Evolutionary conservation across 352 stramenopile species (phyloP), one percentile per base, ranked within the genome.

Genomic region (Globisporangium acanthophoron): DNA sequence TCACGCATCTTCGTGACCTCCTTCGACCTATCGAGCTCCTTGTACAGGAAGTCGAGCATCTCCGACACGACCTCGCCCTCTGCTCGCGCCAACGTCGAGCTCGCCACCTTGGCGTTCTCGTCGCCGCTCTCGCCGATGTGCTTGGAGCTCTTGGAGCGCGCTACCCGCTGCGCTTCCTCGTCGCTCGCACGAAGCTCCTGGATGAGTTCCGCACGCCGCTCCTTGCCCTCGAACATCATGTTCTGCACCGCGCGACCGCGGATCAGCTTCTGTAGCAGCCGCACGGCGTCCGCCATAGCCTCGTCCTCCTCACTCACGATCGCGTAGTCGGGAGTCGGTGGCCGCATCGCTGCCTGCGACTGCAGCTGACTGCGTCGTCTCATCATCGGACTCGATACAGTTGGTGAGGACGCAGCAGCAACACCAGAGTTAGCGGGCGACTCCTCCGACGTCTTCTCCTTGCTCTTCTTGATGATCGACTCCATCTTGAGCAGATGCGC

Each of bases 141-240:
- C 21, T 12, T 49, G 29, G 2, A 62, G 62, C 15, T 64, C 65
- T n/a, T 66, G 37, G 18, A 50, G 31, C 54, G n/a, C 7, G 57
- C 35, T 67, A 60, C 20, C 55, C 9, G 43, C 56, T 21, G 43
- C 62, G 39, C 56, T 70, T 11, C 64, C 20, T 83, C 79, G 61
- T 93, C 85, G 20, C 76, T 87, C 8, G 74, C 76, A n/a, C 87
- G 80, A 7, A 97, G 80, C 63, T 97, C 91, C 2, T 70, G 66
- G 51, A 97, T 96, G 29, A 97, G 75, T 70, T 96, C 90, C 3
- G 83, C 59, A 7, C 90, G 77, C 6, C 88, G 83, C 54, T 91
- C 74, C 46, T 96, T 96, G 66, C 86, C 91, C 47, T 97, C 88
- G 57, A 94, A 96, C 90, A 98, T 97, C 69, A 92, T 94, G 61